Evolutionary conservation across 805 yeast species (phyloP), one percentile per base, ranked within the genome.

Genomic region (Saccharomycopsis javanensis): DNA sequence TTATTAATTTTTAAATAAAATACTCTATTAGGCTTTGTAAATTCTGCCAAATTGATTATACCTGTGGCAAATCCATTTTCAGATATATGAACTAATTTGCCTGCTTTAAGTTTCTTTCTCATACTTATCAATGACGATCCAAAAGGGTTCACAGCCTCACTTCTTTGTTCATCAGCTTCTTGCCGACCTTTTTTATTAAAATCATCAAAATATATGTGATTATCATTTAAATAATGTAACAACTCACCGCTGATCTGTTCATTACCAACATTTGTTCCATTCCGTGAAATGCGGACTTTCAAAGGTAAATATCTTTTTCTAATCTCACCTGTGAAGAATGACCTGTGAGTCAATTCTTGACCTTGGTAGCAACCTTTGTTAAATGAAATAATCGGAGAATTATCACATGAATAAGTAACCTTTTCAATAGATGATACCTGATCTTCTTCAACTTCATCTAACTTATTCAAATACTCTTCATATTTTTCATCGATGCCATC

Each of bases 331-430:
- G 85, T 82, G 60, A 87, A 88, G 65, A 78, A 84, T 0, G 97
- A 85, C 64, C 99, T 78, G 16, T 91, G 89, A 0, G 97, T 91
- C 54, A 94, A 74, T 68, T 94, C 99, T 70, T 94, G 99, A 1
- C 99, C 99, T 15, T 89, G 84, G 65, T 94, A 94, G 68, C 99
- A 94, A 1, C 99, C 99, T 69, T 94, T 94, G 62, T 89, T 85
- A 54, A 85, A 80, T 55, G 92, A 88, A 13, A 94, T 76, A 0
- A 92, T 56, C 16, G 61, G 60, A 8, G 58, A 27, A 18, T 55
- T 54, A 18, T 53, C 54, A 18, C 38, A 37, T 34, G 50, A 55
- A 33, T 55, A 57, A 15, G 34, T 15, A 5, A 45, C 46, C 38
- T 55, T 52, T 23, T 18, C 16, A 4, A 55, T 28, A 34, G 34